Percentiles rank a stretch among this genome's conserved stretches.
phyloP scores from a whole-genome alignment of 2,329 filamentous ascomycete species.

The Epichloe uncinata region DNA sequence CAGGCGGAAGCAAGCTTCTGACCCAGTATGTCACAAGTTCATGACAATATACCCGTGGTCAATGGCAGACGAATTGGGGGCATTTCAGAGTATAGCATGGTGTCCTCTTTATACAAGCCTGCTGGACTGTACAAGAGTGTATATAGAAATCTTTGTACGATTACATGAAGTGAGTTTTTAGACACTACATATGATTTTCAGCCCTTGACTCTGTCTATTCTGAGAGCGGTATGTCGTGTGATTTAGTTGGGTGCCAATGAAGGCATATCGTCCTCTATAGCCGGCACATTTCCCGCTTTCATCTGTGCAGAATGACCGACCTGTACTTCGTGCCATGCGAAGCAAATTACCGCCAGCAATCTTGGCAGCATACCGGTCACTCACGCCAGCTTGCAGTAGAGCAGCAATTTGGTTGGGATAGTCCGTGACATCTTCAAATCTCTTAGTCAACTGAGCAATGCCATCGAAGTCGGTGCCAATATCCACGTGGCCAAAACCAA shows the following conservation, averaged over 20 bases:
- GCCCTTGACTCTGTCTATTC: neutral
- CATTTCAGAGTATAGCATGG: neutral
- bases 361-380: conserved; percentile 58
- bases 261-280: conserved; percentile 33
- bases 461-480: conserved; percentile 85
- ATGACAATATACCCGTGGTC: no score
- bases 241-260: neutral
- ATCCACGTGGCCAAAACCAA: conserved; percentile 81
- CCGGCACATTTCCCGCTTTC: conserved; percentile 41
- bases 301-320: conserved; percentile 51
- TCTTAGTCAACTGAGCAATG: conserved; percentile 51
- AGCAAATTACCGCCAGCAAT: conserved; percentile 70
- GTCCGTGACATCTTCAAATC: conserved; percentile 74
- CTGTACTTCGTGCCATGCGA: conserved; percentile 72
- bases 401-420: conserved; percentile 69
- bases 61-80: neutral
- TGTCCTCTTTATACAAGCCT: neutral
- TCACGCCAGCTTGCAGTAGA: conserved; percentile 59
- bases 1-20: neutral
- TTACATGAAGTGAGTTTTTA: conserved; percentile 9
- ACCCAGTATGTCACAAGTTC: no score
- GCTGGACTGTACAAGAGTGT: conserved; percentile 17
- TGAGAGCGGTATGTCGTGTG: neutral
- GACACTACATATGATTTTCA: neutral
- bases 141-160: conserved; percentile 17